Evolutionary conservation across 371 early-diverging fungal genomes (phyloP), one percentile per base, ranked within the genome.

Genomic region (Apophysomyces elegans): DNA sequence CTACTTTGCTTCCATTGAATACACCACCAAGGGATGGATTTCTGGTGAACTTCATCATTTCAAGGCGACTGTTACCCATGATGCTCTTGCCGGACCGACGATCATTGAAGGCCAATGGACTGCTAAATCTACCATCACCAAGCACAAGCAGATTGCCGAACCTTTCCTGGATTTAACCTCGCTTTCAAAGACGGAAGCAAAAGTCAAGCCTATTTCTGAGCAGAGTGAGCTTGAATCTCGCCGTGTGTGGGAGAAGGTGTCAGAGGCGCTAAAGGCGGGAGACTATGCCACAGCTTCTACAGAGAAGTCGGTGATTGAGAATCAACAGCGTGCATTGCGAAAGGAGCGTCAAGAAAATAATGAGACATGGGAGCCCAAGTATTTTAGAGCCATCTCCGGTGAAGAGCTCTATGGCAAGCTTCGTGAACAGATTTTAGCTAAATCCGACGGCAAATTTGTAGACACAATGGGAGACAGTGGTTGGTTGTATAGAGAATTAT

Each of bases 11-110:
- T 78, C 84, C 59, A 86, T 93, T 72, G 90, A 91, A 66, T 93
- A 90, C 71, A 79, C 86, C 50, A 88, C 90, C 39, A 90, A 86
- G 69, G 89, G 92, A 9, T 93, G 91, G 88, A 86, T 93, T 68
- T 87, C 89, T 14, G 93, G 93, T 62, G 93, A 91, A 66, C 85
- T 91, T 57, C 90, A 93, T 70, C 86, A 87, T 64, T 89, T 93
- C 77, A 90, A 93, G 70, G 94, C 91, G 13, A 71, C 69, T 5
- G 72, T 93, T 46, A 84, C 64, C 7, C 72, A 77, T 32, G 67
- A 77, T 47, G 46, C 74, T 1, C 56, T 81, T 13, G 61, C 71
- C 1, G 78, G 70, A 37, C 79, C 74, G 18, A 73, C 76, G 5
- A 56, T 79, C 11, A 81, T 90, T 37, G 80, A 84, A 67, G 91